Base-by-base conservation (phyloP, 176 grass and related monocot genomes). In the Raddia guianensis region DNA sequence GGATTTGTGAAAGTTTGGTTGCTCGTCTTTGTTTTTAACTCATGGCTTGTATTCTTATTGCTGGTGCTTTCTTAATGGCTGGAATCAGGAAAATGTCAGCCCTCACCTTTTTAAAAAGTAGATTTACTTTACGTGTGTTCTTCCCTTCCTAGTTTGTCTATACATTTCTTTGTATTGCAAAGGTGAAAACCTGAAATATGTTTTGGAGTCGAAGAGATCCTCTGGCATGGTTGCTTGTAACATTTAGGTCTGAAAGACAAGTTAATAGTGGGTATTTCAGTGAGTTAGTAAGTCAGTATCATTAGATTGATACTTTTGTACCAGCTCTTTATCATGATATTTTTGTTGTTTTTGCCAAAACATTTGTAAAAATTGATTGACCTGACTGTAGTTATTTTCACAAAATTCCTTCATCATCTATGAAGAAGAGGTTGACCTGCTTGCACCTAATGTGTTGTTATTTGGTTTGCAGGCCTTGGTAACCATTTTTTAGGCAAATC, bases 21-120 rank as follows among this genome's bases (percentile, higher is more conserved):
- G 68, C 3, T 59, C 5, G 35, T 90, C 35, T 37, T 16, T 27
- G 7, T 77, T 75, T 72, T 55, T 54, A 37, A 82, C 32, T 72
- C 49, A 18, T 75, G 14, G 20, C 9, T 60, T 54, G 48, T 68
- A 72, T 48, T 49, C 9, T 56, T 77, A 77, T 55, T 43, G 12
- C 4, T 62, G 11, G 49, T 75, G n/a, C 15, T 70, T 79, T 69
- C 63, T 75, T 37, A 66, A 80, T 75, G 20, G 47, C 20, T 74
- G 13, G 37, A 40, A 40, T 40, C 37, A 3, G 37, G 33, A 34
- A 0, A 5, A 37, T 48, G 70, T 45, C 5, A 19, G 13, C 6
- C 56, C 63, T 80, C 60, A 40, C 32, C 12, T 50, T 77, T 0
- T 8, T 12, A 32, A 68, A 47, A 63, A 16, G 15, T 69, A 62